Evolutionary conservation across 441 rosid genomes (phyloP), one percentile per base, ranked within the genome.

Genomic region (Pelargonium cotyledonis): DNA sequence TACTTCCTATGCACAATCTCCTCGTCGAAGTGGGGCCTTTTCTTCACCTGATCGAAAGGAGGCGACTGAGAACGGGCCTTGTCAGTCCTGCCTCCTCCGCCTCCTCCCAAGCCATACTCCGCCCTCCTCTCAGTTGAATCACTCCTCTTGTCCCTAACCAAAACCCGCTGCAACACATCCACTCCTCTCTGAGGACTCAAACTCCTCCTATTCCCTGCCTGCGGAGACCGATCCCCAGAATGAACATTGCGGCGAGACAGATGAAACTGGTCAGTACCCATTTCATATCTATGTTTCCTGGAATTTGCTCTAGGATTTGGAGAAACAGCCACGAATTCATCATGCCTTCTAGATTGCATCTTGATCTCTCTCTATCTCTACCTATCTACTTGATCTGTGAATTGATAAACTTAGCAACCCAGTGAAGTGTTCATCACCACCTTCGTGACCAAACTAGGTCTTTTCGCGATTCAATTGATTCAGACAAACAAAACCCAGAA

Each of bases 341-440:
- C 80, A 65, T 70, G 75, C 73, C 80, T 80, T 78, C 84, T 74
- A 71, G 85, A 73, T 51, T 85, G 85, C 91, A 85, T 83, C 78
- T 80, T 21, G 23, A 21, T 21, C 23, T 21, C 23, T 21, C 60
- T 5, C 60, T 51, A 6, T 51, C 58, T 51, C 1, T 51, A 15
- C 16, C 15, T 15, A 16, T 5, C 15, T n/a, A 51, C 6, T 18
- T 2, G 21, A 51, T 51, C 16, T 18, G 58, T 51, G 21, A 18
- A 51, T 51, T 21, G 2, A 7, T n/a, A 51, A 51, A 51, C n/a
- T 51, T 15, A 51, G 19, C 5, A 2, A 51, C 16, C 21, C 58
- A n/a, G 58, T 15, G 16, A 51, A 6, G 58, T 51, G 58, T 15
- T 51, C 58, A n/a, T 51, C 19, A 18, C 16, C 58, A 51, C 40